These are phyloP conservation scores for Erucastrum elatum DNA, from an alignment of 345 rosid species.

Conservation along the genomic window DNA sequence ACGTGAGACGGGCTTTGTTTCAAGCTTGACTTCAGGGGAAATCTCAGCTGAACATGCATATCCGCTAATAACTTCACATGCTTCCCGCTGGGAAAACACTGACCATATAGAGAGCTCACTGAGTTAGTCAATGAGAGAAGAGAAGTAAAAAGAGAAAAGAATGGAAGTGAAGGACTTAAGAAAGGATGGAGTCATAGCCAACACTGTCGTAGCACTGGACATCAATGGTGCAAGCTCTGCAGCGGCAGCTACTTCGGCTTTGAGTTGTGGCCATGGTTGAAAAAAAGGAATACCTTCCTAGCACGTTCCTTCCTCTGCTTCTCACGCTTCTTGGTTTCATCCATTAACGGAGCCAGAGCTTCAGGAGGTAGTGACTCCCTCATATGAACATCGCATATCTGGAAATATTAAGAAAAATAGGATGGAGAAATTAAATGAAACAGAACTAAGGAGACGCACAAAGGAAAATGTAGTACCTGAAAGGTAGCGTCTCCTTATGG, in stretches of 20 bases:
- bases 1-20: constrained; percentile 38
- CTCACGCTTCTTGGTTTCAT: constrained; percentile 86
- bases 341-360: constrained; percentile 74
- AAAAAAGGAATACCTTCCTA: constrained; percentile 52
- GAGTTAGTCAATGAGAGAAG: not conserved
- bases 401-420: too few relatives aligned
- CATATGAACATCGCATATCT: constrained; percentile 93
- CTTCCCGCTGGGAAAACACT: constrained; percentile 89
- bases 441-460: too few relatives aligned
- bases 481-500: constrained; percentile 81
- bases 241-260: too few relatives aligned
- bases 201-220: too few relatives aligned
- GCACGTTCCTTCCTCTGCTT: constrained; percentile 78
- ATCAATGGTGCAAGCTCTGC: too few relatives aligned
- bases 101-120: constrained; percentile 4
- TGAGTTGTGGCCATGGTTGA: not conserved
- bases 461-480: constrained; percentile 48
- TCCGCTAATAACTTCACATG: constrained; percentile 69
- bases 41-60: constrained; percentile 66
- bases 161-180: constrained; percentile 40
- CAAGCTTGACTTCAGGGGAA: constrained; percentile 68
- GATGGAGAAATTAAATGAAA: too few relatives aligned
- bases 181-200: constrained; percentile 55
- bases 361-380: constrained; percentile 62
- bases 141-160: not conserved